Percentiles rank a stretch among this genome's conserved stretches.
These are phyloP conservation scores for Penicillium steckii DNA, from an alignment of 495 filamentous ascomycete genomes.

Conservation along the genomic window DNA sequence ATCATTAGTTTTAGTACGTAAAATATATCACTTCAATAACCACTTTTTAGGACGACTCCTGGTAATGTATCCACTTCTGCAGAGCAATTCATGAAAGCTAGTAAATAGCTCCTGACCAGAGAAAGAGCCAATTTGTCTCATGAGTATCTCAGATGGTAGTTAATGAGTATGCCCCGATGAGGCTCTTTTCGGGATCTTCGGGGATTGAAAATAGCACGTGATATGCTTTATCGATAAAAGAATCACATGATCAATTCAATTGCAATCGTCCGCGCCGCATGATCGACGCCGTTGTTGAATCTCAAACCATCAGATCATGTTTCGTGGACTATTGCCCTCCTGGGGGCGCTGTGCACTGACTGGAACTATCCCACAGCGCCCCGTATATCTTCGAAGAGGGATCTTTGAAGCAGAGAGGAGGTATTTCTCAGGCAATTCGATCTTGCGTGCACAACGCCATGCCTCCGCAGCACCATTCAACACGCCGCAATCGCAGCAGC, in stretches of 20 bases:
- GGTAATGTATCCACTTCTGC: too few species aligned
- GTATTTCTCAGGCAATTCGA: conserved; percentile 39
- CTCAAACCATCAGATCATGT: conserved; percentile 26
- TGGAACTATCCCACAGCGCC: conserved; percentile 13
- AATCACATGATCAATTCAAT: background rate
- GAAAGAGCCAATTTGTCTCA: too few species aligned
- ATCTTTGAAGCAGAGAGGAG: conserved; percentile 28
- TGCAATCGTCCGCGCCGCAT: background rate
- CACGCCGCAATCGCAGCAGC: conserved; percentile 40
- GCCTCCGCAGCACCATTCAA: conserved; percentile 37
- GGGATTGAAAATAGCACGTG: background rate
- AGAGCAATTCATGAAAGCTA: too few species aligned
- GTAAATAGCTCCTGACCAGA: too few species aligned
- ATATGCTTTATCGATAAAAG: background rate
- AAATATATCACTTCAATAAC: too few species aligned
- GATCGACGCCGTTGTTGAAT: conserved; percentile 6
- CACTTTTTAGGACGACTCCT: too few species aligned
- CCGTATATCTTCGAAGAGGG: conserved; percentile 12
- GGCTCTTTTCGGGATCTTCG: too few species aligned
- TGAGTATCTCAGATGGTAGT: too few species aligned
- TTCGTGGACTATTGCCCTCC: conserved; percentile 29
- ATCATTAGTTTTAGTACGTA: too few species aligned
- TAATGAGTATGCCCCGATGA: too few species aligned
- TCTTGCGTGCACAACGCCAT: conserved; percentile 27
- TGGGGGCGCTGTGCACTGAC: conserved; percentile 22